phyloP scores from a whole-genome alignment of 2,329 filamentous ascomycete species.

The Lachnellula hyalina region DNA sequence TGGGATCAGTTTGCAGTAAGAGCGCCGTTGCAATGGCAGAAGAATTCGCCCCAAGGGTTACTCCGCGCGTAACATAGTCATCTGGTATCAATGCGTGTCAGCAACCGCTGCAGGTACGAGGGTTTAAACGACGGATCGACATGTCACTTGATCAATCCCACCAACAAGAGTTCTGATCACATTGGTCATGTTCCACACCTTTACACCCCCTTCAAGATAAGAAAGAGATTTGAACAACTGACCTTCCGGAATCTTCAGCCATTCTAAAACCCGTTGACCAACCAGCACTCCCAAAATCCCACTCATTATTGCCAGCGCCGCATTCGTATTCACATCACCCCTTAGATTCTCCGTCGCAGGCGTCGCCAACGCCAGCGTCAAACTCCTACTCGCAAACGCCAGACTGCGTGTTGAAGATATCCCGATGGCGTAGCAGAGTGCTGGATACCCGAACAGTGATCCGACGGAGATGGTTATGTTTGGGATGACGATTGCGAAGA shows the following conservation, averaged over 20 bases:
- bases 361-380: constrained; percentile 55
- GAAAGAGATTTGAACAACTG: constrained; percentile 11
- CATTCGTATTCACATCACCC: constrained; percentile 50
- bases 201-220: not conserved
- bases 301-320: constrained; percentile 53
- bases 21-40: constrained; percentile 55
- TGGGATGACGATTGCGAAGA: constrained; percentile 49
- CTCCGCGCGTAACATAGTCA: constrained; percentile 58
- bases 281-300: constrained; percentile 54
- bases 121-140: not conserved
- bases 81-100: constrained; percentile 34
- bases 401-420: constrained; percentile 48
- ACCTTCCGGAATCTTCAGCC: constrained; percentile 50
- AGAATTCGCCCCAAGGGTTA: constrained; percentile 56
- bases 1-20: constrained; percentile 49
- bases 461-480: constrained; percentile 46
- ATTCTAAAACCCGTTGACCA: constrained; percentile 44
- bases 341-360: constrained; percentile 52
- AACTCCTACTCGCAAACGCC: constrained; percentile 49
- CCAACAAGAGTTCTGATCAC: not conserved
- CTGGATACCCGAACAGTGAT: constrained; percentile 54
- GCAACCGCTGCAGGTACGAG: constrained; percentile 9
- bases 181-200: constrained; percentile 2
- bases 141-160: not conserved
- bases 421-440: constrained; percentile 48